phyloP scores from a whole-genome alignment of 495 filamentous ascomycete species.

The Peziza echinospora region DNA sequence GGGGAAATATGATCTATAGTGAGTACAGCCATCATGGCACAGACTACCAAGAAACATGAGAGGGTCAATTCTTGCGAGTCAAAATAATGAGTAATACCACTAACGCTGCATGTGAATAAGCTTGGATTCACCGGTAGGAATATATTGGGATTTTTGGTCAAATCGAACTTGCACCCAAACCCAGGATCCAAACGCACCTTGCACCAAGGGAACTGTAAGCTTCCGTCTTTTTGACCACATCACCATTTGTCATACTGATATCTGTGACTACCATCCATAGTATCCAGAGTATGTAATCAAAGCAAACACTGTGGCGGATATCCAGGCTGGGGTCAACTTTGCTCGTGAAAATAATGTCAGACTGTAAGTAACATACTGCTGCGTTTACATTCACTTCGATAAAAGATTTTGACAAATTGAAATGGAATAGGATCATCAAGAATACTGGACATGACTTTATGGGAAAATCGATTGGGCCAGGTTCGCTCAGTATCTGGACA shows the following conservation, averaged over 20 bases:
- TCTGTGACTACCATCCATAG: background rate
- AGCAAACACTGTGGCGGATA: conserved; percentile 5
- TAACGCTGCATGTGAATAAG: too few species aligned
- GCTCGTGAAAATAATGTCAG: conserved; percentile 13
- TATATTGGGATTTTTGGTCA: background rate
- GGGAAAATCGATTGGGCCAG: conserved; percentile 31
- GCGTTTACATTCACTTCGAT: too few species aligned
- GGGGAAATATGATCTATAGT: background rate
- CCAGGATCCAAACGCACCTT: background rate
- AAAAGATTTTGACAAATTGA: background rate
- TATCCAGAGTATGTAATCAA: conserved; percentile 13
- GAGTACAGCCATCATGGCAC: too few species aligned
- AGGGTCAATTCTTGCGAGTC: too few species aligned
- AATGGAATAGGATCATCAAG: conserved; percentile 3
- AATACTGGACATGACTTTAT: conserved; percentile 17
- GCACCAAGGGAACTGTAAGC: conserved; percentile 1
- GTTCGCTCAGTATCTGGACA: conserved; percentile 30
- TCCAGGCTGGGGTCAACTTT: conserved; percentile 9
- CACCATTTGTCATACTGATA: conserved; percentile 2
- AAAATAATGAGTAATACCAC: too few species aligned
- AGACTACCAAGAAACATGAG: too few species aligned
- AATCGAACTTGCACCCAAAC: background rate
- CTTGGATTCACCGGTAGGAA: background rate
- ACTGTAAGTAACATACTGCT: conserved; percentile 5
- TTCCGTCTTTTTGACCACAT: conserved; percentile 7